These are phyloP conservation scores for Choiromyces venosus DNA, from an alignment of 495 filamentous ascomycete genomes.

Conservation along the genomic window DNA sequence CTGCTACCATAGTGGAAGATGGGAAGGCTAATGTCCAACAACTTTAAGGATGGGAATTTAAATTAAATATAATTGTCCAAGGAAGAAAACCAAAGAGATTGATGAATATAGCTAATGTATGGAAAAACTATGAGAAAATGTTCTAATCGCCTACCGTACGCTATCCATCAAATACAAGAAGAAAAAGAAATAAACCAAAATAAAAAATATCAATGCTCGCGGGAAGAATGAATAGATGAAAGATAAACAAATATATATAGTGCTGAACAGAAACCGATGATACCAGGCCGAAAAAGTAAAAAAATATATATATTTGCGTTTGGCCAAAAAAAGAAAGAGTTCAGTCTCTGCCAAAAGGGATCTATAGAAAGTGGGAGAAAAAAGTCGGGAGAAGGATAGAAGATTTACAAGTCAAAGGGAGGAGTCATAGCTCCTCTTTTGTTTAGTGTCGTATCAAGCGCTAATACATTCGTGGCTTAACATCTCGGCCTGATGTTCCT, in stretches of 20 bases:
- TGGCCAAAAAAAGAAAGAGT: neutral
- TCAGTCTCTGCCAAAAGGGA: neutral
- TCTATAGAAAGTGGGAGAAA: neutral
- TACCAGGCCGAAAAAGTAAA: neutral
- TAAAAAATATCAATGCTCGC: conserved; percentile 5
- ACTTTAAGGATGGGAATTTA: neutral
- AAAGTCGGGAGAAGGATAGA: neutral
- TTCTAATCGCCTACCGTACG: neutral
- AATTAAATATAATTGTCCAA: neutral
- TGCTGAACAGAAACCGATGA: neutral
- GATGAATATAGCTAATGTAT: neutral
- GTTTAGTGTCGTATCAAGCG: neutral
- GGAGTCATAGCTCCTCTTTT: neutral
- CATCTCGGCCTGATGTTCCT: neutral
- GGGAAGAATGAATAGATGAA: conserved; percentile 1
- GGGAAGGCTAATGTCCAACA: neutral
- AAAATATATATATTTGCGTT: neutral
- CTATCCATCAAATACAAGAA: neutral
- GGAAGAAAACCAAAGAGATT: neutral
- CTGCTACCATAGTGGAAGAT: neutral
- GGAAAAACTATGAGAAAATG: neutral
- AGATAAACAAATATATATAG: neutral
- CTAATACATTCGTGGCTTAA: neutral
- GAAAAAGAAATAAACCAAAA: conserved; percentile 6
- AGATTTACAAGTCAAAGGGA: neutral